Base-by-base conservation (phyloP, 768 basidiomycete species). In the Fomitopsis serialis region DNA sequence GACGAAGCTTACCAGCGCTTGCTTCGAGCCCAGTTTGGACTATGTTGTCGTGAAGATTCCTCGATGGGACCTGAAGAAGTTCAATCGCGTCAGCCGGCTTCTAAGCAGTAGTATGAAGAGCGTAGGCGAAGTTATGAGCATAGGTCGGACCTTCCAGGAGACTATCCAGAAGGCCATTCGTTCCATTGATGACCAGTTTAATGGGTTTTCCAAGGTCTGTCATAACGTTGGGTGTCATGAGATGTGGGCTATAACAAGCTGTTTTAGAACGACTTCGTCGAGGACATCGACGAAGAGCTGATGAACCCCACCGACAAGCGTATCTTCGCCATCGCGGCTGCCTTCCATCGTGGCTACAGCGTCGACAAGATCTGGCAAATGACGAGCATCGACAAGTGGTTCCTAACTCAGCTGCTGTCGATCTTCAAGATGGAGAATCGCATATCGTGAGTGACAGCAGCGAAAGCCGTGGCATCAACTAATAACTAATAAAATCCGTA, bases 341-440 rank as follows among this genome's bases (percentile, higher is more conserved):
- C 96, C 5, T 89, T 99, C 75, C 83, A 93, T 70, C 80, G 82
- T 42, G 96, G 94, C 12, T 96, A 98, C 66, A 87, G 86, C 49
- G 89, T 99, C 54, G 92, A 99, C 58, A 94, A 94, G 72, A 84
- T 99, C 63, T 94, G 93, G 85, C 84, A 94, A 67, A 92, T 98
- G 88, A 95, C 94, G 49, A 96, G 89, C 69, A 98, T 99, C 61
- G 96, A 98, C 75, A 93, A 88, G 69, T 99, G 96, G 96, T 99
- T 99, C 80, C 71, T 99, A 66, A 91, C 82, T 53, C 90, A 87
- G 70, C 81, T 99, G 34, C 77, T 89, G 65, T 78, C 90, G 61
- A 88, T 98, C 57, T 84, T 81, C 67, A 78, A 81, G 61, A 88
- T 94, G 77, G 94, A 97, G 69, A 73, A 83, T 55, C 71, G 66